These are phyloP conservation scores for Catharanthus roseus DNA, from an alignment of 257 asterid species.

Conservation along the genomic window DNA sequence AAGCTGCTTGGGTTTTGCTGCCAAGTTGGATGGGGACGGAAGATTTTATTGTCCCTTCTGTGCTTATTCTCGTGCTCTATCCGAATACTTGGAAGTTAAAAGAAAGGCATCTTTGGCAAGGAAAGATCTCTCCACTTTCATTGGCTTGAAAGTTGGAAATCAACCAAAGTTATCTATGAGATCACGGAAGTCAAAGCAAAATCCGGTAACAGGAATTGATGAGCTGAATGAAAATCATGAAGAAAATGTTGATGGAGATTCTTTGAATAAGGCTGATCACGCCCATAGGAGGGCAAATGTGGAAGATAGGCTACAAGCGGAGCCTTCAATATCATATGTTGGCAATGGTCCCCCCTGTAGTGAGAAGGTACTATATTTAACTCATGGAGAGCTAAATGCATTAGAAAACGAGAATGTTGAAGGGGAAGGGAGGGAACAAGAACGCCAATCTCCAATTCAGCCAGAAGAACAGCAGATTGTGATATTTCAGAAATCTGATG, in stretches of 20 bases:
- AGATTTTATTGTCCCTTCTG: constrained; percentile 71
- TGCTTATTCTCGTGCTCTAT: constrained; percentile 59
- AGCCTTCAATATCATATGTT: constrained; percentile 24
- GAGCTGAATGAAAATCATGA: constrained; percentile 9
- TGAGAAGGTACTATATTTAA: constrained; percentile 14
- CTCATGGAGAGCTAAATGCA: constrained; percentile 14
- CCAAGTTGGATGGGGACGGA: constrained; percentile 36
- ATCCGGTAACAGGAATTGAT: constrained; percentile 2
- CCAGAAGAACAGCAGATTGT: constrained; percentile 20
- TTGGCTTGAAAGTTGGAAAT: constrained; percentile 25
- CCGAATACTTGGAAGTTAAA: constrained; percentile 42
- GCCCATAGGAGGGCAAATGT: constrained; percentile 14
- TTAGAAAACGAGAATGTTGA: constrained; percentile 15
- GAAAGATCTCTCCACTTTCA: constrained; percentile 44
- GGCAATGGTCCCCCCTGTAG: constrained; percentile 23
- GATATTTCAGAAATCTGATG: constrained; percentile 20
- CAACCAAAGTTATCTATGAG: constrained; percentile 15
- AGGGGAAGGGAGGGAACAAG: constrained; percentile 21
- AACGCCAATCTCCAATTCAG: constrained; percentile 23
- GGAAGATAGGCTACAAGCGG: constrained; percentile 26
- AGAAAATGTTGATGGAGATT: constrained; percentile 5
- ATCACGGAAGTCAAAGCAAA: constrained; percentile 8
- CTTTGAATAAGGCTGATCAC: constrained; percentile 7
- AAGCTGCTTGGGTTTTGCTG: constrained; percentile 52
- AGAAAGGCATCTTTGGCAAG: constrained; percentile 40